Evolutionary conservation across 306 rosid genomes (phyloP), one percentile per base, ranked within the genome.

Genomic region (Rosa persica): DNA sequence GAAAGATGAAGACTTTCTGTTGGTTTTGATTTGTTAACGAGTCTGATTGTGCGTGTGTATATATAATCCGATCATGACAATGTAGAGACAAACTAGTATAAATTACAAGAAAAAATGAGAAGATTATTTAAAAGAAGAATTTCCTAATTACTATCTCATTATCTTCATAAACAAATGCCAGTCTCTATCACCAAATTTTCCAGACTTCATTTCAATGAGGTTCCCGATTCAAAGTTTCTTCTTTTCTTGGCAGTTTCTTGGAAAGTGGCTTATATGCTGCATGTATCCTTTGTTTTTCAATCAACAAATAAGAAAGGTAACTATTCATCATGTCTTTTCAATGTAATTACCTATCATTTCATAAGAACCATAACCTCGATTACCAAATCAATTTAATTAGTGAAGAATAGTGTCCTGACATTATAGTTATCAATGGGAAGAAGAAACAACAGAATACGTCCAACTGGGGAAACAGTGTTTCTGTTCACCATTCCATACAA

Each of bases 221-320:
- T 84, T 90, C 19, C 88, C 85, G 12, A 13, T 71, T 22, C 80
- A 57, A 39, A 11, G 34, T 20, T 61, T 52, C 69, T 64, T 51
- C 70, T 15, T 83, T 34, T 52, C 65, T 83, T 81, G 90, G 80
- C 87, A 68, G 58, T 23, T 84, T 83, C 90, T 82, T 76, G 44
- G 2, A n/a, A 12, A 61, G 10, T 57, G 49, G 75, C 39, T 70
- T 74, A 39, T 70, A 27, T 70, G 57, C 60, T 17, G 48, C 79
- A 25, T 60, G 78, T 48, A 5, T 76, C 72, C 40, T 64, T 34
- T 39, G 38, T 66, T 38, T 70, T 67, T 70, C 58, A 82, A 51
- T 76, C 8, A 75, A 66, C 3, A 52, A 69, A 62, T 81, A 34
- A 34, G 34, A 79, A 62, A 71, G 51, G 70, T 74, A 78, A 86